Conservation (phyloP, 768 basidiomycete genomes). For the Boletus huronensis region DNA sequence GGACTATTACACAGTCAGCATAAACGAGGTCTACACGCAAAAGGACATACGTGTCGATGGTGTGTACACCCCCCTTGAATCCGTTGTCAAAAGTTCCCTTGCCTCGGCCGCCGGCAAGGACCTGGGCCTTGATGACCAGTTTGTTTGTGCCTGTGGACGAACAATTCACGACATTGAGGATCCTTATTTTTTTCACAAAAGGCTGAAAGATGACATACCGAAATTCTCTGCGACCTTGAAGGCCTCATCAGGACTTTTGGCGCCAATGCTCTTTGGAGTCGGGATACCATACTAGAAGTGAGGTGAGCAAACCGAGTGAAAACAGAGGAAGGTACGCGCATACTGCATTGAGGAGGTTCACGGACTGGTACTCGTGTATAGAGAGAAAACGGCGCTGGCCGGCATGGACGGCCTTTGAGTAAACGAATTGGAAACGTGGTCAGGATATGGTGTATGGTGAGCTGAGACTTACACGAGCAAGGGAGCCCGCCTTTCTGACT, state of each 20-base stretch:
- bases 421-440: background rate
- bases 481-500: constrained; percentile 58
- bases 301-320: background rate
- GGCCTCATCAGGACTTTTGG: constrained; percentile 87
- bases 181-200: background rate
- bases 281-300: constrained; percentile 84
- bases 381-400: constrained; percentile 90
- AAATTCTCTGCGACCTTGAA: constrained; percentile 86
- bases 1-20: constrained; percentile 49
- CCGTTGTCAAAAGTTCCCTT: constrained; percentile 97
- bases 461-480: constrained; percentile 53
- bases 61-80: constrained; percentile 95
- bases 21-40: background rate
- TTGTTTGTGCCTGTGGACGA: constrained; percentile 55
- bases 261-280: constrained; percentile 87
- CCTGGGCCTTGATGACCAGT: constrained; percentile 98
- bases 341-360: constrained; percentile 91
- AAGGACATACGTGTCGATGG: constrained; percentile 69
- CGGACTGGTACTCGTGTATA: constrained; percentile 98
- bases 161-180: background rate
- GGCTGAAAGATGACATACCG: constrained; percentile 44
- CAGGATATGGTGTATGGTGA: background rate
- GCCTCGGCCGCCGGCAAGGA: constrained; percentile 96
- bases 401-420: constrained; percentile 57
- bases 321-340: constrained; percentile 17